These are phyloP conservation scores for Physcomitrellopsis africana DNA, from an alignment of 225 moss, liverwort and hornwort species.

Conservation along the genomic window DNA sequence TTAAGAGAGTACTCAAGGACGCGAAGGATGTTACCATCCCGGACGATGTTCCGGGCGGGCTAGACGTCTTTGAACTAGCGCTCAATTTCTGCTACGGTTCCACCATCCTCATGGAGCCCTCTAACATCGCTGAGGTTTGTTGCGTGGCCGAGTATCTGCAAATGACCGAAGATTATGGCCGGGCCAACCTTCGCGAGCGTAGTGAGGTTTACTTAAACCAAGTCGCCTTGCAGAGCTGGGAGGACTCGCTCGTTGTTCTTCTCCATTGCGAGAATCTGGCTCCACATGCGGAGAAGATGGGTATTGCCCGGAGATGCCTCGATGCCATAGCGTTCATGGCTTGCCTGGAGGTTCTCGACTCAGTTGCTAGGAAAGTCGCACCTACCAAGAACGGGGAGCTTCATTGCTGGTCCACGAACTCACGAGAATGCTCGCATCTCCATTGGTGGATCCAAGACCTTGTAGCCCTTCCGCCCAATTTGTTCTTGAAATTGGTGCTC, in stretches of 20 bases:
- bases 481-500: constrained; percentile 66
- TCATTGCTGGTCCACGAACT: constrained; percentile 62
- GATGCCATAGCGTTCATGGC: constrained; percentile 81
- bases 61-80: constrained; percentile 69
- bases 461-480: constrained; percentile 62
- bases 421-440: constrained; percentile 30
- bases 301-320: constrained; percentile 65
- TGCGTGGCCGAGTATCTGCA: constrained; percentile 71
- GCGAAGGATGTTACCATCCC: constrained; percentile 58
- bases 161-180: constrained; percentile 75
- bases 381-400: constrained; percentile 51
- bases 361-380: constrained; percentile 49
- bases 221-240: constrained; percentile 89
- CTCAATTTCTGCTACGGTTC: constrained; percentile 84
- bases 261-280: constrained; percentile 63
- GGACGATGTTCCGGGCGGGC: constrained; percentile 57
- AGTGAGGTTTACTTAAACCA: constrained; percentile 69
- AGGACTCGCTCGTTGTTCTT: constrained; percentile 74
- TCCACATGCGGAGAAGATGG: constrained; percentile 66
- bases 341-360: constrained; percentile 67
- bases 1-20: constrained; percentile 64
- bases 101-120: constrained; percentile 71
- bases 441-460: constrained; percentile 91
- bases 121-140: constrained; percentile 71
- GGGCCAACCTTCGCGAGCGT: constrained; percentile 77